Conservation (phyloP, 1,284 basidiomycete species). For the Agaricales sp. region DNA sequence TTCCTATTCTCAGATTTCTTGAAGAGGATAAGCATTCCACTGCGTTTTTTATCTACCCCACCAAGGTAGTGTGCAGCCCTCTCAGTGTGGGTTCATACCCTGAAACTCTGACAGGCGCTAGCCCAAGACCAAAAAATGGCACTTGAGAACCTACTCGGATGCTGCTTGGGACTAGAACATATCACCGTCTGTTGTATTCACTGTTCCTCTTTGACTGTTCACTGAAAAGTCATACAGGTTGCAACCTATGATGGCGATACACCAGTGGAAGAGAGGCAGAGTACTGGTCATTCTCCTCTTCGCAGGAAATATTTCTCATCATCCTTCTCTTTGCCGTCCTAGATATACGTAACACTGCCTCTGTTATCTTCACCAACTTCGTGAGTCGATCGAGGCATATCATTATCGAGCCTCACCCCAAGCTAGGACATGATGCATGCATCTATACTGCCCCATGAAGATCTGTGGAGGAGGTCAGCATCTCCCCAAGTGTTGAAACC, state of each 20-base stretch:
- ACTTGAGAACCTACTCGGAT: slow-evolving; percentile 54
- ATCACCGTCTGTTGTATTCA: slow-evolving; percentile 32
- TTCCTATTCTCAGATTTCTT: slow-evolving; percentile 65
- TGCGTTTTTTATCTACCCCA: slow-evolving; percentile 85
- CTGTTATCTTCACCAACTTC: slow-evolving; percentile 72
- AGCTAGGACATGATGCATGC: slow-evolving; percentile 82
- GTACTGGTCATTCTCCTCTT: slow-evolving; percentile 25
- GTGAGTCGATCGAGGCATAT: slow-evolving; percentile 25
- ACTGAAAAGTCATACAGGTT: slow-evolving; percentile 25
- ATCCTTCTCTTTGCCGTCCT: not conserved
- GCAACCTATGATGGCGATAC: slow-evolving; percentile 90
- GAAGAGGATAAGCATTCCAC: slow-evolving; percentile 55
- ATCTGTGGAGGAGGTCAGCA: slow-evolving; percentile 66
- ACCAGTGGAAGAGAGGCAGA: slow-evolving; percentile 48
- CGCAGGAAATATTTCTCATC: not conserved
- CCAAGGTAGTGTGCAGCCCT: slow-evolving; percentile 60
- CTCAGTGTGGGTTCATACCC: no score
- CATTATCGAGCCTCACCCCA: slow-evolving; percentile 1
- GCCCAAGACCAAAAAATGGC: slow-evolving; percentile 81
- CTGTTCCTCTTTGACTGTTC: not conserved
- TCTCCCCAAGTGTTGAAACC: no score
- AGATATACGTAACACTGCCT: slow-evolving; percentile 58
- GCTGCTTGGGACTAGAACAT: slow-evolving; percentile 53
- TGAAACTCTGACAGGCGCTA: slow-evolving; percentile 44
- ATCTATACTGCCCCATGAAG: slow-evolving; percentile 79